Evolutionary conservation across 1,284 basidiomycete genomes (phyloP), one percentile per base, ranked within the genome.

Genomic region (Microbotryum intermedium): DNA sequence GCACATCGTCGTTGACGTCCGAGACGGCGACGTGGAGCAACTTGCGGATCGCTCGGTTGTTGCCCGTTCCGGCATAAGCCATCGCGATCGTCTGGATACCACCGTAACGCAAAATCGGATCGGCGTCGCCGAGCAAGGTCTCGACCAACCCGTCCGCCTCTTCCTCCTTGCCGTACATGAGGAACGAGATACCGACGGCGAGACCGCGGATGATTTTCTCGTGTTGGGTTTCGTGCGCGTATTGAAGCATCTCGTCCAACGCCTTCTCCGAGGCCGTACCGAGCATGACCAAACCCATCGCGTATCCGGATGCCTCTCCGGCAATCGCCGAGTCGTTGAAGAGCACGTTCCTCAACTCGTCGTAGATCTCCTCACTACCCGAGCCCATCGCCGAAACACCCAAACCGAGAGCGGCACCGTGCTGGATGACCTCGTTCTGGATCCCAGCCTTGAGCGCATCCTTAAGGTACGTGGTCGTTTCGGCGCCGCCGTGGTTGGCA

Each of bases 121-220:
- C 92, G 81, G 94, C 94, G 71, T 95, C 92, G 30, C 82, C 81
- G 58, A 90, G 78, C 46, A 97, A 76, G 51, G 79, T 77, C 71
- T 85, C 84, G 62, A 93, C 82, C 2, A 87, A 86, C 23, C 78
- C 78, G 63, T 94, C 85, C 9, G 93, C 92, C 69, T 88, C 83
- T 72, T 94, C 90, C 74, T 93, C 89, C 59, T 86, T 83, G 52
- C 89, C 90, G 68, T 94, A 97, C 76, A 83, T 89, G 62, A 94
- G 81, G 73, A 97, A 88, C 2, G 89, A 89, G 54, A 92, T 80
- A 46, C 92, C 93, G 68, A 97, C 81, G 16, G 90, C 89, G 62
- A 97, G 80, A 70, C 91, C 90, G 55, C 93, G 85, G 62, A 97
- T 95, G 71, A 97, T 97, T 78, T 97, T 97, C 79, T 97, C 93